phyloP scores from a whole-genome alignment of 208 protist species.

The Kentomonas sorsogonicus region DNA sequence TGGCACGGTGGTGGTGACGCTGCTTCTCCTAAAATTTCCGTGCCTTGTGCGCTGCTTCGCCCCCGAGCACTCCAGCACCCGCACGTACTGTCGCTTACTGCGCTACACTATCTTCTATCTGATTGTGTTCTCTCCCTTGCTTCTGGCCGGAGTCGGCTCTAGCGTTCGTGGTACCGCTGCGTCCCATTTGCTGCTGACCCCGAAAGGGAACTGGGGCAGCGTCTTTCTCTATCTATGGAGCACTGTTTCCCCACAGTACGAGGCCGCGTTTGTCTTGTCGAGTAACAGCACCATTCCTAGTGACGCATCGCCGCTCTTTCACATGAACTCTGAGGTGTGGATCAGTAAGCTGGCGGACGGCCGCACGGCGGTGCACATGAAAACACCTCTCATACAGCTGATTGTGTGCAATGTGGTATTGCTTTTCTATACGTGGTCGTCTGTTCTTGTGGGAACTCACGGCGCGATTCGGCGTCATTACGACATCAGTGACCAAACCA shows the following conservation, averaged over 20 bases:
- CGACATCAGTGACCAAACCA: conserved; percentile 72
- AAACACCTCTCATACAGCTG: conserved; percentile 31
- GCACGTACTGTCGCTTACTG: conserved; percentile 64
- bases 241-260: conserved; percentile 51
- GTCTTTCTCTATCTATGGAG: conserved; percentile 52
- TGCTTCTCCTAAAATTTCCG: conserved; percentile 56
- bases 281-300: background rate
- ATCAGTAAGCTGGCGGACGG: conserved; percentile 2
- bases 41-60: conserved; percentile 42
- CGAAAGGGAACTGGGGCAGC: conserved; percentile 43
- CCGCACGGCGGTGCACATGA: conserved; percentile 15
- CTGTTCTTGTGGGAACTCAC: conserved; percentile 49
- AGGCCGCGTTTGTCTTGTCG: conserved; percentile 2
- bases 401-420: conserved; percentile 31
- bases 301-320: background rate
- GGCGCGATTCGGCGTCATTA: conserved; percentile 69
- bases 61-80: conserved; percentile 45
- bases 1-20: conserved; percentile 41
- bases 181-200: conserved; percentile 29
- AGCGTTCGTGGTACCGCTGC: conserved; percentile 33
- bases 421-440: conserved; percentile 47
- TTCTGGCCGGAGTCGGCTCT: conserved; percentile 43
- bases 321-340: conserved; percentile 10
- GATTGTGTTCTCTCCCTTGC: conserved; percentile 45
- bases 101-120: conserved; percentile 42